Evolutionary conservation across 2,329 filamentous ascomycete genomes (phyloP).

Genomic region (Verticillium longisporum): DNA sequence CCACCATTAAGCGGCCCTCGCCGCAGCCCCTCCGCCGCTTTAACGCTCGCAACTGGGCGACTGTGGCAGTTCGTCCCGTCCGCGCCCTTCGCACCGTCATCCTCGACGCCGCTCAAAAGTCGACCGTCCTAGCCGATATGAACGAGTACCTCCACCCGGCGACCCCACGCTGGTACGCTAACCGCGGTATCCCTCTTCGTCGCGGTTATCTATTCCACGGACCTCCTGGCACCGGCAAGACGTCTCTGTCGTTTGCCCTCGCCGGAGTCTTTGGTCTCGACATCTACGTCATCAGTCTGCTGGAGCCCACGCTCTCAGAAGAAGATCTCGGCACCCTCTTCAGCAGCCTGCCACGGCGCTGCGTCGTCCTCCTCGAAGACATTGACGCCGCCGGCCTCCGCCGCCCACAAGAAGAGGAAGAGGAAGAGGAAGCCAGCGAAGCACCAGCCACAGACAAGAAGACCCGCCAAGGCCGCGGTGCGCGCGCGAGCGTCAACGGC

Average conservation of each 20-base stretch:
- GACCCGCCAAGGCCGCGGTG: conserved; percentile 2
- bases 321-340: conserved; percentile 55
- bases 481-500: neutral
- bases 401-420: conserved; percentile 26
- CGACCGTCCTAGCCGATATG: conserved; percentile 61
- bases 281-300: conserved; percentile 56
- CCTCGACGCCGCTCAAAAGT: conserved; percentile 61
- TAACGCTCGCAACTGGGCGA: conserved; percentile 41
- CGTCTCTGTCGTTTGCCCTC: conserved; percentile 57
- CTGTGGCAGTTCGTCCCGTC: conserved; percentile 56
- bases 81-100: conserved; percentile 71
- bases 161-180: conserved; percentile 67
- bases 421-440: conserved; percentile 9
- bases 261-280: conserved; percentile 60
- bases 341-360: conserved; percentile 51
- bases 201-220: conserved; percentile 75
- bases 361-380: conserved; percentile 62
- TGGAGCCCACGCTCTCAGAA: conserved; percentile 53
- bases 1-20: conserved; percentile 48
- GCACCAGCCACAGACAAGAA: conserved; percentile 7
- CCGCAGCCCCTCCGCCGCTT: conserved; percentile 32
- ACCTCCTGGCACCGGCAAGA: conserved; percentile 69
- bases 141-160: conserved; percentile 70
- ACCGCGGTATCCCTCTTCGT: conserved; percentile 67
- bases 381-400: conserved; percentile 60